Conservation (phyloP, 108 stramenopile genomes). For the Pseudonitzschia multistriata region DNA sequence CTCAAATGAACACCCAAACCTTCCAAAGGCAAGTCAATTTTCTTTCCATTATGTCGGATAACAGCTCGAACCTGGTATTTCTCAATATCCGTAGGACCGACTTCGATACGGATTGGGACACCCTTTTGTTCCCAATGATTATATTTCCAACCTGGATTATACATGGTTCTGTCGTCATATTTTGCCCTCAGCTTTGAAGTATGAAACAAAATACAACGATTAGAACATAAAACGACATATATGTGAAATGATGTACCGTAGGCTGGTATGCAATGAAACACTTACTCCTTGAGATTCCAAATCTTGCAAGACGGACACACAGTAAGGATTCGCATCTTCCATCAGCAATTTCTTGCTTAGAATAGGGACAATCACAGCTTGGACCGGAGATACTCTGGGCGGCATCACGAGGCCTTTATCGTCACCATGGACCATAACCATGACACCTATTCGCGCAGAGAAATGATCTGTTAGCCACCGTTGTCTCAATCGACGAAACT, state of each 20-base stretch:
- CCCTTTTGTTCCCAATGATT: slow-evolving; percentile 99
- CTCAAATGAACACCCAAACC: slow-evolving; percentile 54
- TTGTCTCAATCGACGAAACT: background rate
- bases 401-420: slow-evolving; percentile 98
- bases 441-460: slow-evolving; percentile 66
- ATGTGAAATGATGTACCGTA: background rate
- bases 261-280: slow-evolving; percentile 1
- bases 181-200: slow-evolving; percentile 73
- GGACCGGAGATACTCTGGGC: slow-evolving; percentile 93
- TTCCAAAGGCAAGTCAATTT: slow-evolving; percentile 76
- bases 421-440: slow-evolving; percentile 99
- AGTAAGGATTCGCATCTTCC: slow-evolving; percentile 70
- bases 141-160: slow-evolving; percentile 99
- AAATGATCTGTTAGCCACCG: background rate
- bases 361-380: slow-evolving; percentile 97
- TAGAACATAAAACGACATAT: background rate
- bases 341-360: slow-evolving; percentile 80
- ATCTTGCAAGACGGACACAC: slow-evolving; percentile 60
- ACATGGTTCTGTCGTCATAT: slow-evolving; percentile 91
- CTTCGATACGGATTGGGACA: slow-evolving; percentile 97
- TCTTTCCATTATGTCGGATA: slow-evolving; percentile 87
- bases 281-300: slow-evolving; percentile 61
- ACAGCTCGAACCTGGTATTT: slow-evolving; percentile 75
- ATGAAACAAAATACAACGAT: slow-evolving; percentile 5
- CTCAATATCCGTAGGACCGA: slow-evolving; percentile 96